Base-by-base conservation (phyloP, 1,139 yeast genomes). In the Candida sanyaensis region DNA sequence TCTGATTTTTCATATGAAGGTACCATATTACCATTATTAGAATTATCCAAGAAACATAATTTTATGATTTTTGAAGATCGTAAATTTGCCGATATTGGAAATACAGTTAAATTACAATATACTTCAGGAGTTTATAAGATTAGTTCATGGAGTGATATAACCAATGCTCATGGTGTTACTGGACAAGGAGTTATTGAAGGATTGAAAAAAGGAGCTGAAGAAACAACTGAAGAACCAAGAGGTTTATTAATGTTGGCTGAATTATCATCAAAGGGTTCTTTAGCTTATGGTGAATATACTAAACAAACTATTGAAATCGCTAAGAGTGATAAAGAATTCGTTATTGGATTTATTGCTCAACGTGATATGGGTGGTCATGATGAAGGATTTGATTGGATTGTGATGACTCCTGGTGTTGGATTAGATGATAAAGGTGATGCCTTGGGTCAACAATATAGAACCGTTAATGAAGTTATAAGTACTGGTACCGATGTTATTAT, bases 71-170 rank as follows among this genome's bases (percentile, higher is more conserved):
- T 92, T 63, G 99, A 92, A 69, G 99, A 92, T 69, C 81, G 99
- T 56, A 95, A 95, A 72, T 95, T 95, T 69, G 99, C 99, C 28
- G 99, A 95, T 67, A 95, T 95, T 60, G 99, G 99, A n/a, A 90
- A 91, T 61, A 95, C 99, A 1, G 99, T 93, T 45, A 92, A 92
- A 69, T 80, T 89, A 38, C 99, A 95, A 69, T 95, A 93, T 68
- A 74, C 86, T 37, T 89, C 96, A 39, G 99, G 99, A 42, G 86
- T 90, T 4, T 91, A 83, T 73, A 83, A 81, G 63, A 93, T 93
- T 53, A 95, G 96, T 9, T 73, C 83, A 59, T 95, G 99, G 99
- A 83, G 99, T 0, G 97, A 95, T 62, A 89, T 95, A 53, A 92
- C 98, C 44, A 95, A 95, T 65, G 99, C 98, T 0, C 99, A 95